phyloP scores from a whole-genome alignment of 768 basidiomycete genomes.

The Polyporus arcularius region DNA sequence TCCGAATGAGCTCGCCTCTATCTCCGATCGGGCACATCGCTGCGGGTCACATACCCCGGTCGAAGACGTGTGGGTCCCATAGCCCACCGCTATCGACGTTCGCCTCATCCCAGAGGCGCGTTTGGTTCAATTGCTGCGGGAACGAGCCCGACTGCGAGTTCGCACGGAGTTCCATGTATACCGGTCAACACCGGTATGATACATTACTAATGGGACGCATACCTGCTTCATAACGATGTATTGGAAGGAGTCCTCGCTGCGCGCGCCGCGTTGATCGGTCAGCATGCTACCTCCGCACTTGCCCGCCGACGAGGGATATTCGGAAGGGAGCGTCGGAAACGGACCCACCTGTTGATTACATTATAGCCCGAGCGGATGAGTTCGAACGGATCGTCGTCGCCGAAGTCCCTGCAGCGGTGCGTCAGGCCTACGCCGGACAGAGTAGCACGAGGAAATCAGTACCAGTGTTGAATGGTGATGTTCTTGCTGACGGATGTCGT shows the following conservation, averaged over 20 bases:
- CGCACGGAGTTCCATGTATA: not conserved
- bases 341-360: conserved; percentile 28
- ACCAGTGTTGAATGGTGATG: conserved; percentile 49
- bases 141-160: conserved; percentile 27
- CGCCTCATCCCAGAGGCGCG: conserved; percentile 31
- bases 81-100: conserved; percentile 29
- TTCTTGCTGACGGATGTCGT: conserved; percentile 38
- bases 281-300: not conserved
- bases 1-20: not conserved
- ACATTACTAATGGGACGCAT: conserved; percentile 6
- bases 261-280: not conserved
- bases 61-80: conserved; percentile 28
- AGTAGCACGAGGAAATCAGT: not conserved
- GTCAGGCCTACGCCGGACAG: not conserved
- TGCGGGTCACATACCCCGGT: conserved; percentile 17
- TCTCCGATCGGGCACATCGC: not conserved
- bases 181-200: not conserved
- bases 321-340: not conserved
- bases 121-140: conserved; percentile 35
- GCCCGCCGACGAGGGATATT: not conserved
- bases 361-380: conserved; percentile 27
- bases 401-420: conserved; percentile 22
- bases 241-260: conserved; percentile 28
- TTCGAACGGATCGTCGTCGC: conserved; percentile 26
- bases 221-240: conserved; percentile 31